Base-by-base conservation (phyloP, 2,329 filamentous ascomycete species). In the Calycina marina region DNA sequence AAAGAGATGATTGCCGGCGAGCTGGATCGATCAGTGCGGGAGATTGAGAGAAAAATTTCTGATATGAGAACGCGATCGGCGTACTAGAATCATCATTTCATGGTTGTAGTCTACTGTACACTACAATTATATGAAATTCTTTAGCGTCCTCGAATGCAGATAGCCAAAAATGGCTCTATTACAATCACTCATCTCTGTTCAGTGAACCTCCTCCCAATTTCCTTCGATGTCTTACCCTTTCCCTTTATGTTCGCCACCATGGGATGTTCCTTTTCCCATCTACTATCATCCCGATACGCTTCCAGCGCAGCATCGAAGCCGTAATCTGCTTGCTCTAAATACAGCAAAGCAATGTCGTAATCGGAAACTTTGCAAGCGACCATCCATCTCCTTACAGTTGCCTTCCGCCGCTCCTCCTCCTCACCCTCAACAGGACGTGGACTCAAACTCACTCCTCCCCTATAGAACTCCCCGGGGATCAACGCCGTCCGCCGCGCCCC, bases 11-110 rank as follows among this genome's bases (percentile, higher is more conserved):
- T 98, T 61, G 88, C 88, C 2, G 85, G 71, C 31, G 88, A 96
- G 57, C 58, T 96, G 45, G 90, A 96, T 57, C 76, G 90, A 37
- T 88, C 82, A 25, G 76, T 94, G 34, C 63, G 84, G 46, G 83
- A 96, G 58, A 90, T 98, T 50, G 92, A 98, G 65, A 76, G 90
- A 50, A 94, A 94, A 61, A 88, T 98, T 51, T 85, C 81, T 43
- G 66, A 70, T 51, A 70, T 70, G 60, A 58, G 66, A 36, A 70
- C 66, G 31, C 53, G 66, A 41, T 67, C 69, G 41, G 66, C 66
- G 41, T 70, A 69, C 37, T 55, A 43, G 44, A n/a, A n/a, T n/a
- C n/a, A n/a, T n/a, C n/a, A n/a, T n/a, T n/a, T n/a, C n/a, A n/a
- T n/a, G n/a, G n/a, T n/a, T n/a, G n/a, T n/a, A n/a, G n/a, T n/a